Conservation (phyloP, 2,329 filamentous ascomycete species). For the Ophiocordyceps camponoti-saundersi region DNA sequence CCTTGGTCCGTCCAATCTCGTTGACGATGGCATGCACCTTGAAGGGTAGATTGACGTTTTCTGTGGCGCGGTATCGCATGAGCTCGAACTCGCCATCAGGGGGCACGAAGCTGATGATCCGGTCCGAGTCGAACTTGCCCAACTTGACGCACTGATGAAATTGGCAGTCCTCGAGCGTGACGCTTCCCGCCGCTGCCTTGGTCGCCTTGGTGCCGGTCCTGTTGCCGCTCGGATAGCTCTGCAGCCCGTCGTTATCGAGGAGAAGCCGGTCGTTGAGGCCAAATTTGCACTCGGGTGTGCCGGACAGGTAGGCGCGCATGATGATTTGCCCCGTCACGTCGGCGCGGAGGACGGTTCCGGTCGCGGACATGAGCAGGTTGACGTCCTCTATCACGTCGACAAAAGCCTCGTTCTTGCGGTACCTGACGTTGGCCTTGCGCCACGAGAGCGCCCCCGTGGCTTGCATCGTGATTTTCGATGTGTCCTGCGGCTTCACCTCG, state of each 20-base stretch:
- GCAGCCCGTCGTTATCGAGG: constrained; percentile 58
- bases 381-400: constrained; percentile 99
- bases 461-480: constrained; percentile 97
- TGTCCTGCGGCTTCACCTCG: constrained; percentile 71
- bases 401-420: constrained; percentile 98
- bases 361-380: constrained; percentile 97
- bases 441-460: constrained; percentile 93
- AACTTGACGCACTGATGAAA: constrained; percentile 98
- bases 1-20: constrained; percentile 90
- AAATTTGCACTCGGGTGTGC: constrained; percentile 97
- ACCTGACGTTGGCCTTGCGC: constrained; percentile 94
- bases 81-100: constrained; percentile 97
- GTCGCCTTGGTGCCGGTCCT: constrained; percentile 73
- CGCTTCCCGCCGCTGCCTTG: constrained; percentile 85
- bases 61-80: constrained; percentile 95
- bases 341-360: constrained; percentile 81
- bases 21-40: constrained; percentile 98
- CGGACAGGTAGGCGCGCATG: constrained; percentile 94
- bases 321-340: constrained; percentile 96
- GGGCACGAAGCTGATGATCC: constrained; percentile 93
- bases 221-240: constrained; percentile 56
- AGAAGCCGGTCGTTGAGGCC: constrained; percentile 90
- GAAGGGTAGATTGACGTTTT: constrained; percentile 97
- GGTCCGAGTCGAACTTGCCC: constrained; percentile 88
- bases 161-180: constrained; percentile 93